phyloP scores from a whole-genome alignment of 2,329 filamentous ascomycete species.

The Arthrinium puccinioides region DNA sequence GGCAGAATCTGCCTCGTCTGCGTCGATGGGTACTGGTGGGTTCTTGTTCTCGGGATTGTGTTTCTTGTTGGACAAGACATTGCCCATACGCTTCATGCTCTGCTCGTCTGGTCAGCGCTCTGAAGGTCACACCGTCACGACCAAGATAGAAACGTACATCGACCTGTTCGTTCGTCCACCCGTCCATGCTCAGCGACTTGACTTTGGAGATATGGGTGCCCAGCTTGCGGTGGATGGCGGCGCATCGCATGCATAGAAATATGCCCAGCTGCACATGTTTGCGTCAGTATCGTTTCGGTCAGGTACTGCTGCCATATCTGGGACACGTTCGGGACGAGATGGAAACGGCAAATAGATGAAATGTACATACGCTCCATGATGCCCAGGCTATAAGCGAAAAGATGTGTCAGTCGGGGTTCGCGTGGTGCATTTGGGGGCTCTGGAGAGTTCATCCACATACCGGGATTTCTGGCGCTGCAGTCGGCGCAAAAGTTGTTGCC shows the following conservation, averaged over 20 bases:
- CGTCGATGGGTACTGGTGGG: slow-evolving; percentile 79
- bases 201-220: slow-evolving; percentile 98
- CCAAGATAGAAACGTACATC: slow-evolving; percentile 56
- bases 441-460: slow-evolving; percentile 53
- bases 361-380: slow-evolving; percentile 81
- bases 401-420: slow-evolving; percentile 15
- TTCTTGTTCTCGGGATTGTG: slow-evolving; percentile 83
- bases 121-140: background rate
- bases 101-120: slow-evolving; percentile 28
- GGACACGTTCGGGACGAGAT: background rate
- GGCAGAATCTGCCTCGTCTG: slow-evolving; percentile 84
- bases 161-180: slow-evolving; percentile 91
- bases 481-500: slow-evolving; percentile 95
- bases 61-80: slow-evolving; percentile 73
- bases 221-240: slow-evolving; percentile 87
- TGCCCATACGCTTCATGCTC: slow-evolving; percentile 94
- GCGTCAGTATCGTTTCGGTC: slow-evolving; percentile 4
- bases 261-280: slow-evolving; percentile 64
- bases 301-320: background rate
- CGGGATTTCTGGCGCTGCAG: slow-evolving; percentile 85
- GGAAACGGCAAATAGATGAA: no score
- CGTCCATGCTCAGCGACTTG: slow-evolving; percentile 98
- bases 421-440: background rate
- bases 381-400: slow-evolving; percentile 70
- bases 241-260: slow-evolving; percentile 97